Conservation (phyloP, 805 yeast species). For the Kodamaea hsintzibuensis region DNA sequence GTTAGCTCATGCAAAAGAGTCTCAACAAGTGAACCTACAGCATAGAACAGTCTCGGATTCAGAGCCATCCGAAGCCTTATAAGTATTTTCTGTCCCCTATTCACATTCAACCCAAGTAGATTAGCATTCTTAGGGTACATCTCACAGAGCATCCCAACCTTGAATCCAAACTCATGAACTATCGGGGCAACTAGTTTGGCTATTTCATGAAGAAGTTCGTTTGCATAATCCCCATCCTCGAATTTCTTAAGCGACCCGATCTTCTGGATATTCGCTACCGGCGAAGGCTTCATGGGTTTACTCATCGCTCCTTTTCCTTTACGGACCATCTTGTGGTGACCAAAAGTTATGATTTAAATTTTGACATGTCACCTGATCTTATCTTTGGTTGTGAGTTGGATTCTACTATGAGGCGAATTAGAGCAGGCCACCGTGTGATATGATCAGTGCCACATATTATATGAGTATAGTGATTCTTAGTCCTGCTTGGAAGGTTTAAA, state of each 20-base stretch:
- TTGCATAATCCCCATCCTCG: constrained; percentile 39
- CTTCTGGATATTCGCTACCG: constrained; percentile 34
- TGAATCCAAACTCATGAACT: constrained; percentile 65
- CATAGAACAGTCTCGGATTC: constrained; percentile 56
- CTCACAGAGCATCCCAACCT: constrained; percentile 71
- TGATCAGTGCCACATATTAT: too few relatives aligned
- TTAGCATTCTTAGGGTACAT: constrained; percentile 71
- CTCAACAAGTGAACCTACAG: constrained; percentile 67
- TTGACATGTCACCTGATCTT: constrained; percentile 2
- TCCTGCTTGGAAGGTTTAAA: too few relatives aligned
- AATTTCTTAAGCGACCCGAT: constrained; percentile 40
- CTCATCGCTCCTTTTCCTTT: constrained; percentile 6
- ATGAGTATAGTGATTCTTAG: too few relatives aligned
- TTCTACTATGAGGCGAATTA: background rate
- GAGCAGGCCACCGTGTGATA: too few relatives aligned
- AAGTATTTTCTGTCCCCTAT: constrained; percentile 70
- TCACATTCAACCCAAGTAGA: constrained; percentile 80
- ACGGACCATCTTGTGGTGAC: constrained; percentile 12
- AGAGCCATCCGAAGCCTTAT: constrained; percentile 64
- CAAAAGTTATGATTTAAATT: constrained; percentile 1
- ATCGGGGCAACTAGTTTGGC: constrained; percentile 76
- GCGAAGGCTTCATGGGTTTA: constrained; percentile 30
- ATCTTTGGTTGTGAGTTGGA: constrained; percentile 4
- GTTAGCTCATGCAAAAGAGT: constrained; percentile 87
- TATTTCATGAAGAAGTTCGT: constrained; percentile 61